Conservation (phyloP, 2,329 filamentous ascomycete genomes). For the Fusarium burgessii region DNA sequence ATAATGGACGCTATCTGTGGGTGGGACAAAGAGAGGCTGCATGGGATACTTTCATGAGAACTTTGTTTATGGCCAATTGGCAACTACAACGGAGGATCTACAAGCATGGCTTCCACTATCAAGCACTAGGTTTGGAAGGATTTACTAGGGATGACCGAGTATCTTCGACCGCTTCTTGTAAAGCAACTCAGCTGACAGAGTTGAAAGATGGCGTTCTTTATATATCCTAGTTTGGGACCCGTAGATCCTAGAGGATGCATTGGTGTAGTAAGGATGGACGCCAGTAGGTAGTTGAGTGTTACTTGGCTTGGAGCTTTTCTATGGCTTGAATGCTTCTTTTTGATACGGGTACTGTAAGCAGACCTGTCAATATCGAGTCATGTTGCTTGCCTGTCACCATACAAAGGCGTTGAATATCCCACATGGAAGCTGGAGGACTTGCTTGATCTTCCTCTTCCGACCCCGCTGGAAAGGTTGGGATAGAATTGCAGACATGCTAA, state of each 20-base stretch:
- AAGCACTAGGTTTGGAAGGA: slow-evolving; percentile 8
- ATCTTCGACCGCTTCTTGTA: slow-evolving; percentile 24
- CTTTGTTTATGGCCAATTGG: slow-evolving; percentile 18
- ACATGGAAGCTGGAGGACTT: neutral
- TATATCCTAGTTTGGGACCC: neutral
- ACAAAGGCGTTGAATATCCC: neutral
- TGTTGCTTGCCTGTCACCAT: neutral
- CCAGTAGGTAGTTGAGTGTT: neutral
- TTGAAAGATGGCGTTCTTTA: slow-evolving; percentile 18
- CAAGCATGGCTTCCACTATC: slow-evolving; percentile 13
- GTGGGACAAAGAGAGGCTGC: slow-evolving; percentile 28
- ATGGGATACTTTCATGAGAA: slow-evolving; percentile 14
- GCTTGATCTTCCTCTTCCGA: slow-evolving; percentile 4
- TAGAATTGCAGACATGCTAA: slow-evolving; percentile 20
- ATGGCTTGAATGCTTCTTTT: neutral
- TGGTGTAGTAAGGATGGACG: neutral
- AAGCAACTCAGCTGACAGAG: slow-evolving; percentile 20
- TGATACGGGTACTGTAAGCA: neutral
- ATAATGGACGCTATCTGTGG: slow-evolving; percentile 21
- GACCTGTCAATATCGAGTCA: neutral
- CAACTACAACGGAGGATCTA: slow-evolving; percentile 22
- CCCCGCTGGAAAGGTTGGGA: slow-evolving; percentile 39
- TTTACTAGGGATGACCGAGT: neutral
- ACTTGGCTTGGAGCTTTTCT: neutral
- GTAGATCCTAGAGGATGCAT: slow-evolving; percentile 17